These are phyloP conservation scores for Colletotrichum sojae DNA, from an alignment of 2,329 filamentous ascomycete species.

Conservation along the genomic window DNA sequence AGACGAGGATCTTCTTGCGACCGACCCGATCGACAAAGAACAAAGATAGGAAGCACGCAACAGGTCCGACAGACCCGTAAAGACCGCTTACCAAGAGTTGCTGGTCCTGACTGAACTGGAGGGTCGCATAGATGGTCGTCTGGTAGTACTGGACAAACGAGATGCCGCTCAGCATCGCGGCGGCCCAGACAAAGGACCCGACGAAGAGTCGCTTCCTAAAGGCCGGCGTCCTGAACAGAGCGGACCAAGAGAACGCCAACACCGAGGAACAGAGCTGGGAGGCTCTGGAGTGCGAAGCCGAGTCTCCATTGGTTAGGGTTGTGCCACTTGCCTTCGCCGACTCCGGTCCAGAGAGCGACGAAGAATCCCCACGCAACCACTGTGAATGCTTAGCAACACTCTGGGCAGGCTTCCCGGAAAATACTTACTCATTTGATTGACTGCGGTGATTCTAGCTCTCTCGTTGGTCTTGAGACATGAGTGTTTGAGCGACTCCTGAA, in stretches of 20 bases:
- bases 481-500: not conserved
- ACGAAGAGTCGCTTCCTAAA: slow-evolving; percentile 57
- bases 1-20: slow-evolving; percentile 54
- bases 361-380: slow-evolving; percentile 60
- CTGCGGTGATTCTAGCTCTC: slow-evolving; percentile 55
- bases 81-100: slow-evolving; percentile 57
- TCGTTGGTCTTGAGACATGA: slow-evolving; percentile 49
- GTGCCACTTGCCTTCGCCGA: slow-evolving; percentile 55
- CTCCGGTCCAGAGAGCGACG: slow-evolving; percentile 56
- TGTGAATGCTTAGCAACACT: slow-evolving; percentile 25
- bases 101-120: slow-evolving; percentile 53
- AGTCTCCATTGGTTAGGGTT: slow-evolving; percentile 56
- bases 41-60: slow-evolving; percentile 54
- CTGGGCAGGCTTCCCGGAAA: not conserved
- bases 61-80: slow-evolving; percentile 54
- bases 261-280: slow-evolving; percentile 53
- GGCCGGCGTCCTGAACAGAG: slow-evolving; percentile 50
- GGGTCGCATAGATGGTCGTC: slow-evolving; percentile 58
- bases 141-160: slow-evolving; percentile 60
- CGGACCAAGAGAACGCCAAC: slow-evolving; percentile 53
- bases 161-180: slow-evolving; percentile 58
- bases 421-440: slow-evolving; percentile 57
- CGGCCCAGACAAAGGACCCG: slow-evolving; percentile 57
- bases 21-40: slow-evolving; percentile 57
- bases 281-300: slow-evolving; percentile 54